Base-by-base conservation (phyloP, 2,329 filamentous ascomycete species). In the Aspergillus japonicus region DNA sequence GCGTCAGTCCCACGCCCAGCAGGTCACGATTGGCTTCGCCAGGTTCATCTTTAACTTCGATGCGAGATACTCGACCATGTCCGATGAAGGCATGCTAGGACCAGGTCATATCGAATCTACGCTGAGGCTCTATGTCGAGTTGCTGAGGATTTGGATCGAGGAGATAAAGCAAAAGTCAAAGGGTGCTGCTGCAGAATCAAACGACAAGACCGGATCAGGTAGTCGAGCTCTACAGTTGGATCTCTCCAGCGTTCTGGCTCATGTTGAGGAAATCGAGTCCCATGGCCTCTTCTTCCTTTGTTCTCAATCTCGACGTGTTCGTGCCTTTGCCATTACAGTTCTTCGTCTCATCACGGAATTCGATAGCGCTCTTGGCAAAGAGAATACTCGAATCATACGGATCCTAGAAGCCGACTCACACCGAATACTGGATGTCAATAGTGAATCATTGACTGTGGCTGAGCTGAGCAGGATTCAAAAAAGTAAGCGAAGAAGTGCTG, bases 21-120 rank as follows among this genome's bases (percentile, higher is more conserved):
- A 95, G 74, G 95, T 99, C 3, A 96, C 93, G 0, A 96, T 96
- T 76, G 94, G 95, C 0, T 99, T 99, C 76, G 91, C 95, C 42
- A 85, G 93, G 26, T 99, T 98, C 76, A 99, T 99, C 56, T 99
- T 99, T 80, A 96, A 95, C 67, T 99, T 98, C 73, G 96, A 99
- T 74, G 93, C 96, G 66, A 88, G 93, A 24, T 99, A 99, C 74
- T 92, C 94, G 1, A 98, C 95, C 33, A 97, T 98, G 88, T 96
- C 93, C 10, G 95, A 99, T 70, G 95, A 96, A 33, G 95, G 95
- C 2, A 95, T 99, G 88, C 86, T 99, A 24, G 95, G 94, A 0
- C 88, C 91, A 35, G 91, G 89, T 4, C 95, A 99, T 70, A 97
- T 99, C 59, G 95, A 99, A 73, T 96, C 89, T 66, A 99, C 95